Evolutionary conservation across 2,329 filamentous ascomycete genomes (phyloP).

Genomic region (Chaetomium olivaceum): DNA sequence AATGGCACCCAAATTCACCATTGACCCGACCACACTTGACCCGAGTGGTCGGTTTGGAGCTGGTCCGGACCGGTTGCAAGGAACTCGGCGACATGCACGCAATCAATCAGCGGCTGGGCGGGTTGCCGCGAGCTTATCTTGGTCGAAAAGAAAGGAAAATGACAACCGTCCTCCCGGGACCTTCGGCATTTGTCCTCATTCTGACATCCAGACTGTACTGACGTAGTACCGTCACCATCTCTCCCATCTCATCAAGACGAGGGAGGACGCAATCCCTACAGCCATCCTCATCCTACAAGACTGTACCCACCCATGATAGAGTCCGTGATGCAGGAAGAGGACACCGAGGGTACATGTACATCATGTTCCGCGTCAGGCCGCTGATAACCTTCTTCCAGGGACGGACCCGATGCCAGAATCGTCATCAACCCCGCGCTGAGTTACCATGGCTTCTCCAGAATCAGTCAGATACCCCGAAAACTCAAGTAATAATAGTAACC

Average conservation of each 20-base stretch:
- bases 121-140: conserved; percentile 6
- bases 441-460: background rate
- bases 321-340: background rate
- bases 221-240: background rate
- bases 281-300: background rate
- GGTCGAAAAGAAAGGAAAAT: background rate
- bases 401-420: background rate
- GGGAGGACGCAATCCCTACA: background rate
- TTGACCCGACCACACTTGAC: too few relatives aligned
- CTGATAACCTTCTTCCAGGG: background rate
- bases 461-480: background rate
- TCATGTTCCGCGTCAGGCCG: background rate
- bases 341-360: background rate
- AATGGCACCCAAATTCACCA: too few relatives aligned
- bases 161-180: conserved; percentile 13
- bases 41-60: background rate
- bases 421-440: background rate
- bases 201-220: too few relatives aligned
- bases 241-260: background rate
- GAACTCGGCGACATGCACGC: background rate
- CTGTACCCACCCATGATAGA: background rate
- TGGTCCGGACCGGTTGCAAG: background rate
- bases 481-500: background rate
- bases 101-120: background rate
- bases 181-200: background rate